Evolutionary conservation across 257 asterid species (phyloP), one percentile per base, ranked within the genome.

Genomic region (Verbena officinalis): DNA sequence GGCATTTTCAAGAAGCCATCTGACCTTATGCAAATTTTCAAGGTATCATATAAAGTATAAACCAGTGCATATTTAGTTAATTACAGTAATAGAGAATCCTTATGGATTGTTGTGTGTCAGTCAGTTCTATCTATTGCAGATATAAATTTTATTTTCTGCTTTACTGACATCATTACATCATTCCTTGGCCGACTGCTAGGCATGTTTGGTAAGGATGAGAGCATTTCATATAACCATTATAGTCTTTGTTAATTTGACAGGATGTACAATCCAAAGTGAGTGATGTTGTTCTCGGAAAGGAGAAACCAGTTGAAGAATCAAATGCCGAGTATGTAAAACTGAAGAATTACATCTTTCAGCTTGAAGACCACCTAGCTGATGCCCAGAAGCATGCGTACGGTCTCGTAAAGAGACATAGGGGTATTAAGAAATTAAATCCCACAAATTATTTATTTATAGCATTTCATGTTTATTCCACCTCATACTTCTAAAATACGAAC

Each of bases 371-470:
- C 70, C 75, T 87, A 69, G 81, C 87, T 74, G 96, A 87, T 67
- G 94, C 96, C 70, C 96, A 87, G 69, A 87, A 87, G 68, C 96
- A 87, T 77, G 90, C 94, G 30, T 87, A 71, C 72, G 82, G 85
- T 70, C 96, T 87, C 48, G 93, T 87, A 48, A 87, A 83, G 80
- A 85, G 96, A 50, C 96, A 87, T 62, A 76, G 85, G 75, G 96
- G 94, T 83, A 75, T 10, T 11, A 21, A 33, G 7, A 0, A 52
- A 14, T 19, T 39, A 15, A 24, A 24, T 21, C 54, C 17, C 21
- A 33, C 4, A 9, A 3, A 15, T 9, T 3, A 24, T 59, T 9
- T 45, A 44, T 14, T 21, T 30, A 38, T 27, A 53, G 21, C 21
- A 30, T 15, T 45, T 30, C 27, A 9, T 16, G 31, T 10, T 43